Evolutionary conservation across 2,329 filamentous ascomycete genomes (phyloP), one percentile per base, ranked within the genome.

Genomic region (Aspergillus pseudoglaucus): DNA sequence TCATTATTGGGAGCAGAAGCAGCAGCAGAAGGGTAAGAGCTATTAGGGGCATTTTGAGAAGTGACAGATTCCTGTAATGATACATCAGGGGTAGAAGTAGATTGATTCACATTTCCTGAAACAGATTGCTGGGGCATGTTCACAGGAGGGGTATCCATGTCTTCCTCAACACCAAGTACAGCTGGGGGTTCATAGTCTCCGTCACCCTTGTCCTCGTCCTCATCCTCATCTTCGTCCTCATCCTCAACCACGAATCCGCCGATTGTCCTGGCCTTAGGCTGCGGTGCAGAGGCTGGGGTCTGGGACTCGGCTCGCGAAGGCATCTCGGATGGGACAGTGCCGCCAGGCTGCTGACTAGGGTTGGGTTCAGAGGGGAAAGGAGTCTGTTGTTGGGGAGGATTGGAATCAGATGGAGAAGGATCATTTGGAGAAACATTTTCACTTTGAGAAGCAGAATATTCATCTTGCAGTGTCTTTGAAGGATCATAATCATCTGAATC

Each of bases 191-290:
- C 85, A 65, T 72, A 72, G 61, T 72, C 69, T 57, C 65, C 66
- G 58, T 72, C 70, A 54, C 67, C 66, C 53, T 66, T 57, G 45
- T 79, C 69, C 53, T 67, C 65, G 53, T 66, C 57, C 45, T 79
- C 78, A 64, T 81, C 79, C 68, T 81, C 78, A 62, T 79, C 76
- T 60, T 79, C 76, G 65, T 78, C 76, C 63, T 81, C 78, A 64
- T 81, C 79, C 68, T 83, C 80, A 64, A 79, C 75, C 67, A 81
- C 76, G 73, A 83, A 82, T 57, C 80, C 80, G 64, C 78, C 79
- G 60, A 78, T 76, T 52, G 74, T 80, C 60, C 73, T 76, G 59
- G 75, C 69, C 62, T 75, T 73, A 55, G 62, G 59, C 46, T 65
- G 64, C 53, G 59, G 55, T 46, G 57, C 53, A 49, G 66, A 59